A percentile compares a stretch with the other conserved stretches of the same genome.
Conservation (phyloP, 169 alveolate genomes). For the Plasmodium adleri region DNA sequence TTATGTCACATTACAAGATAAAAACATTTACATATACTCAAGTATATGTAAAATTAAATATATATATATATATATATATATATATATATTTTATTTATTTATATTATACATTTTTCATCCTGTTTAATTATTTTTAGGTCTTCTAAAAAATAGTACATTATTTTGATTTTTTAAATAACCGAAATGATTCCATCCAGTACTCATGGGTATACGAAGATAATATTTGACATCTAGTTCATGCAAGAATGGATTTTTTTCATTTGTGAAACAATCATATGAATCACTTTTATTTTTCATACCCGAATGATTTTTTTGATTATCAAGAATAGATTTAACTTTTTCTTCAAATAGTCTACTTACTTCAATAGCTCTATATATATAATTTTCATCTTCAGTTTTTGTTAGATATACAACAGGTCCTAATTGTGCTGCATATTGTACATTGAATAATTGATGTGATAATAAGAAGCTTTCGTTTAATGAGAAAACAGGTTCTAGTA, state of each 20-base stretch:
- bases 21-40: neutral
- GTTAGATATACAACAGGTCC: constrained; percentile 71
- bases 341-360: constrained; percentile 67
- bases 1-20: no score
- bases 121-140: constrained; percentile 29
- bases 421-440: constrained; percentile 67
- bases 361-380: constrained; percentile 64
- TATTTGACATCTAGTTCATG: constrained; percentile 72
- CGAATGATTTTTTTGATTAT: constrained; percentile 29
- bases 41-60: neutral
- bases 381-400: constrained; percentile 67
- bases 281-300: constrained; percentile 34
- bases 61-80: constrained; percentile 1
- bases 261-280: constrained; percentile 22
- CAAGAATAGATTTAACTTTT: constrained; percentile 66
- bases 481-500: constrained; percentile 65
- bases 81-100: neutral
- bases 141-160: constrained; percentile 63
- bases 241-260: constrained; percentile 41
- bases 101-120: neutral
- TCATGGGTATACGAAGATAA: constrained; percentile 65
- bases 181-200: constrained; percentile 76
- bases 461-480: constrained; percentile 56
- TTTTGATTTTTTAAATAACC: constrained; percentile 64
- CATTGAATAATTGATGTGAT: constrained; percentile 64